Conservation (phyloP, 345 rosid genomes). For the Tarenaya hassleriana region DNA sequence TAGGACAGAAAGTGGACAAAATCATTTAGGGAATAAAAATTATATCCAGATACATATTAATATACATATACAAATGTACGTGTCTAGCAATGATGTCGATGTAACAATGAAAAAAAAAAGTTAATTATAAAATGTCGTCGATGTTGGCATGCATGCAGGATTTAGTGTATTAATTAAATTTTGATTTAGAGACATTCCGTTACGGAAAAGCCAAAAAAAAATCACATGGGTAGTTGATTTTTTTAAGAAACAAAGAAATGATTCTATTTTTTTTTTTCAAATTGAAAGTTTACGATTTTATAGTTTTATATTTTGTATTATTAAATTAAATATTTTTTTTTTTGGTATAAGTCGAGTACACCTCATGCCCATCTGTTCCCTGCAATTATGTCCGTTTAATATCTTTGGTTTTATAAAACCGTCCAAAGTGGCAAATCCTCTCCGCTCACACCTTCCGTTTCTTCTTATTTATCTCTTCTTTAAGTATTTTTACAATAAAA, state of each 20-base stretch:
- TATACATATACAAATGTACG: too few species aligned
- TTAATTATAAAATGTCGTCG: neutral
- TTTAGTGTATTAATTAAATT: slow-evolving; percentile 14
- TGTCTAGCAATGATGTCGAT: too few species aligned
- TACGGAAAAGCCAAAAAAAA: slow-evolving; percentile 26
- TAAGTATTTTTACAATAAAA: too few species aligned
- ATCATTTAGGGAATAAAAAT: too few species aligned
- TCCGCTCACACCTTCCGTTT: too few species aligned
- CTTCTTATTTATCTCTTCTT: too few species aligned
- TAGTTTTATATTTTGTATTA: slow-evolving; percentile 7
- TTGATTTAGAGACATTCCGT: slow-evolving; percentile 27
- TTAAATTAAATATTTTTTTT: neutral
- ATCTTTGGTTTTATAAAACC: too few species aligned
- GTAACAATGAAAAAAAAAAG: too few species aligned
- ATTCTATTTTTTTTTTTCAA: neutral
- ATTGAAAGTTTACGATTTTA: slow-evolving; percentile 1
- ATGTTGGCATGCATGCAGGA: slow-evolving; percentile 13
- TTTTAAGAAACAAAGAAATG: slow-evolving; percentile 8
- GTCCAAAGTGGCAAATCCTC: neutral
- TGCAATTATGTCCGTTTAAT: slow-evolving; percentile 23
- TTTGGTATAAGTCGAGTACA: too few species aligned
- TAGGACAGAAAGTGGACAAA: too few species aligned
- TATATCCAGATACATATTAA: too few species aligned
- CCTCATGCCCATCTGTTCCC: slow-evolving; percentile 29
- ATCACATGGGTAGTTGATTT: slow-evolving; percentile 30